Evolutionary conservation across 2,329 filamentous ascomycete genomes (phyloP), one percentile per base, ranked within the genome.

Genomic region (Trichophyton schoenleinii): DNA sequence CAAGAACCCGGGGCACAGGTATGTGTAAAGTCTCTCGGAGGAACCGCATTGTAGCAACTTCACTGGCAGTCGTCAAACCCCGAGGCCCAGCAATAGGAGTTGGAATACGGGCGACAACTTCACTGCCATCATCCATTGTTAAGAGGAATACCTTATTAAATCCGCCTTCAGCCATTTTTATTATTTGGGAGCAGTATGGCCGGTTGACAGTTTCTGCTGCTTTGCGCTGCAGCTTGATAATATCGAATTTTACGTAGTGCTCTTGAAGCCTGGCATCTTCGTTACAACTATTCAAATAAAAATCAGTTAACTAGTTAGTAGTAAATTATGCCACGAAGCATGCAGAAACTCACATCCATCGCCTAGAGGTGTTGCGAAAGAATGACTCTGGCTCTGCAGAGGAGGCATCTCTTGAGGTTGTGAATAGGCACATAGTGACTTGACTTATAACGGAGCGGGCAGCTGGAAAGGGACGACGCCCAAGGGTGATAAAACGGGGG

Each of bases 31-130:
- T 20, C 64, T 3, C 13, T 49, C 67, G 66, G 13, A 71, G 61
- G 62, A 71, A 71, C 22, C 67, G 36, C 61, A 76, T 67, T 5
- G 72, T 77, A 28, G 73, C 74, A 7, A 72, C 73, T 66, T 76
- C 73, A 62, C 72, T 74, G 22, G 72, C 72, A 13, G 71, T 64
- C 28, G 70, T 65, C 3, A 67, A 67, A 25, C 60, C 62, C 2
- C 67, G 63, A 22, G 70, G 70, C 11, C 69, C 70, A 2, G 68
- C 69, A 57, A 65, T 64, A 0, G 66, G 66, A 31, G 66, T 68
- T 9, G 68, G 68, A 49, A 70, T 65, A 1, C 67, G 65, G 2
- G 66, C 69, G 36, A 71, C 48, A 7, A 70, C 60, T 60, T 66
- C 63, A 18, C 58, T 57, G 20, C 65, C 66, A 60, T 70, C 58